Evolutionary conservation across 1,284 basidiomycete species (phyloP), one percentile per base, ranked within the genome.

Genomic region (Takashimella tepidaria): DNA sequence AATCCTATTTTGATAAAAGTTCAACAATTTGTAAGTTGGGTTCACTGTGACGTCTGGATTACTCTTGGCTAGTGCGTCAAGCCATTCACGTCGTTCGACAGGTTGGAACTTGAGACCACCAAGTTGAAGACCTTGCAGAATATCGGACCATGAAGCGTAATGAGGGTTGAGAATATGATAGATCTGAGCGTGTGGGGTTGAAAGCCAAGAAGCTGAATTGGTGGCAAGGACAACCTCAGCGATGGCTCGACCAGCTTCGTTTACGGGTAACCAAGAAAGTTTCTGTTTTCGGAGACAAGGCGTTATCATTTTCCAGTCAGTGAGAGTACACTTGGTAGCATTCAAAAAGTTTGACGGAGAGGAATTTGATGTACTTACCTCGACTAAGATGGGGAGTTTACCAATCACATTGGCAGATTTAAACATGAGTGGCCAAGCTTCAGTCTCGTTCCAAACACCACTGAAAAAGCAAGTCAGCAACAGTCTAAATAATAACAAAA

Each of bases 51-150:
- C 75, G 31, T 82, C 77, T 0, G 70, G 62, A 37, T 80, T 74
- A 16, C 76, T 78, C 45, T 67, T 66, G 0, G 71, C 70, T 22
- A 84, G 64, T 0, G 65, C 63, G 25, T 76, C 68, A n/a, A 84
- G 66, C 82, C 85, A 67, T 76, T 79, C 55, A 69, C 74, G 47
- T 82, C 83, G 54, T 79, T 86, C 79, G 24, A 89, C 85, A 40
- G 86, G 80, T 63, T 90, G 84, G 60, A 93, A 82, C 22, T 70
- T 82, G 66, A 91, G 84, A 8, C 85, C 87, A 48, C 79, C 78
- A 8, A 81, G 70, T 11, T 75, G 68, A 42, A 90, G 79, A 57
- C 88, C 82, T 21, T 81, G 75, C 54, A 81, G 79, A 70, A 95
- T 87, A 12, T 74, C 77, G 22, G 82, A 78, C 57, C 78, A 78